Base-by-base conservation (phyloP, 2,329 filamentous ascomycete genomes). In the Calonectria leucothoes region DNA sequence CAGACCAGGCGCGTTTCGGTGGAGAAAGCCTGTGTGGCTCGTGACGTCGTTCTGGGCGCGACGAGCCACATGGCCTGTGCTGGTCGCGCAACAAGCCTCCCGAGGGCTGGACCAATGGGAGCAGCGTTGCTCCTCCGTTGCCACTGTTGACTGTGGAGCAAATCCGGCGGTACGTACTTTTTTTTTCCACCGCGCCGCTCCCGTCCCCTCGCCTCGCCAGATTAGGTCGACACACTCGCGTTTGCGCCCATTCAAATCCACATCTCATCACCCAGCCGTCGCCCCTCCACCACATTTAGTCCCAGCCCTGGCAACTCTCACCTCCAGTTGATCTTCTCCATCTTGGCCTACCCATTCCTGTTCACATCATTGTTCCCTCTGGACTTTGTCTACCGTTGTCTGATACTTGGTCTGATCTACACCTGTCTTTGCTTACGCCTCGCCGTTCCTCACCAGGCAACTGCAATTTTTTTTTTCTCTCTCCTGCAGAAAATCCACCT, bases 81-180 rank as follows among this genome's bases (percentile, higher is more conserved):
- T 61, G 55, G 64, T 68, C 70, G 74, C 71, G 69, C 64, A 72
- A 68, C 72, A 35, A 75, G 74, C 75, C 66, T 75, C 73, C 72
- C 66, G 67, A 75, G 63, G 73, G 75, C 67, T 77, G 72, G 74
- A 49, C 88, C 88, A 90, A 90, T 89, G 69, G 82, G 29, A 78
- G 48, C 5, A 17, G 80, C 81, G 91, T 93, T 93, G 90, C 89
- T 79, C 83, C 77, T 89, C 83, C 81, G 89, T 91, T 90, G 88
- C 86, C 81, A 83, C 76, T 90, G 87, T 90, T 90, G 87, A 89
- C 74, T 65, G 78, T 75, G 77, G 73, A 74, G 71, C 63, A 72
- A 74, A 68, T 68, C 42, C 72, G 63, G 51, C 61, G 73, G 75
- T 77, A 78, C 77, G 76, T 78, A 77, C 73, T 74, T 66, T 67